Evolutionary conservation across 305 asterid species (phyloP).

Genomic region (Rubia peregrina): DNA sequence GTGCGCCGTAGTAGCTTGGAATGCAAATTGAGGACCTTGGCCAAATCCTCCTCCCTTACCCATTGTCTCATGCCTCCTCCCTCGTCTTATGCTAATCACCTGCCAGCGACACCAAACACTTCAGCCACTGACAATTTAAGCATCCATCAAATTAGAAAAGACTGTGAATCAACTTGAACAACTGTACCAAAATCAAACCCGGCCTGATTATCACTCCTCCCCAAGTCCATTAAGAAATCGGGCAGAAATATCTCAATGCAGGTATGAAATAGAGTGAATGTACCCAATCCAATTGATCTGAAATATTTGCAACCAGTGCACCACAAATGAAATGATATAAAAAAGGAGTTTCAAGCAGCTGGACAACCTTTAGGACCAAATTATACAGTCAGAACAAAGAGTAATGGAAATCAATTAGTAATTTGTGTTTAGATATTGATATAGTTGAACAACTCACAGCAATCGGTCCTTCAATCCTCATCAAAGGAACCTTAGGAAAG

Average conservation of each 20-base stretch:
- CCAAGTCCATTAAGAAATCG: constrained; percentile 84
- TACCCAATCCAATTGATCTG: constrained; percentile 76
- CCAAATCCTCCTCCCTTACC: constrained; percentile 97
- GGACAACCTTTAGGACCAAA: constrained; percentile 70
- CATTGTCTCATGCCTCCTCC: constrained; percentile 57
- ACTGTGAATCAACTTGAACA: too few relatives aligned
- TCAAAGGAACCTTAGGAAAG: constrained; percentile 88
- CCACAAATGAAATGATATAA: background rate
- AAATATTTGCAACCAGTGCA: constrained; percentile 9
- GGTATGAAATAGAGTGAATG: constrained; percentile 63
- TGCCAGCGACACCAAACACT: background rate
- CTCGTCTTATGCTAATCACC: background rate
- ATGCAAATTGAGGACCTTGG: constrained; percentile 93
- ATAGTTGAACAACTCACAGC: constrained; percentile 59
- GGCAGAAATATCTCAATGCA: constrained; percentile 88
- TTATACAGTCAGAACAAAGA: constrained; percentile 18
- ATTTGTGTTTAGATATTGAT: background rate
- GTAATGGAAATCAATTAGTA: background rate
- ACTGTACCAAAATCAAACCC: background rate
- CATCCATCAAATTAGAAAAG: too few relatives aligned
- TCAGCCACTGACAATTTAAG: background rate
- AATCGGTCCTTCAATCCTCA: constrained; percentile 97
- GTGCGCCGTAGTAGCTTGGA: constrained; percentile 91
- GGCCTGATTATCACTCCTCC: constrained; percentile 83
- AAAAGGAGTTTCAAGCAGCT: constrained; percentile 83